Evolutionary conservation across 2,329 filamentous ascomycete species (phyloP).

Genomic region (Delphinella strobiligena): DNA sequence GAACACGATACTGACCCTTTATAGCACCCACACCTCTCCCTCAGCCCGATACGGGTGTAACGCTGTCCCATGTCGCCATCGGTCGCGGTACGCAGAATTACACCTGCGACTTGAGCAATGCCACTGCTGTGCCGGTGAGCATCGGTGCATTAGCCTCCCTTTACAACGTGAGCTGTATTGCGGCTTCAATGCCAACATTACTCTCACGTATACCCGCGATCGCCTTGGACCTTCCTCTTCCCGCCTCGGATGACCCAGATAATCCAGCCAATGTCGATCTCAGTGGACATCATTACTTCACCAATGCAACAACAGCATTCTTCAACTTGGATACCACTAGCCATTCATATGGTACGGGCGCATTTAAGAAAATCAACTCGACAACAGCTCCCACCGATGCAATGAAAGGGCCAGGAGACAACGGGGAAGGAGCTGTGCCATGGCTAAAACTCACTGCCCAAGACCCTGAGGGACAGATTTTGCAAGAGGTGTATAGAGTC

Average conservation of each 20-base stretch:
- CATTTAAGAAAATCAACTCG: conserved; percentile 50
- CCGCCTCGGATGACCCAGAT: too few relatives aligned
- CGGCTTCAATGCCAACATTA: conserved; percentile 55
- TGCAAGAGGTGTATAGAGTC: conserved; percentile 70
- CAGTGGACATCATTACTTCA: conserved; percentile 75
- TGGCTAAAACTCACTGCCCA: conserved; percentile 62
- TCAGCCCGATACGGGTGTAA: conserved; percentile 45
- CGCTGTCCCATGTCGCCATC: conserved; percentile 65
- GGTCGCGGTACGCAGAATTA: conserved; percentile 92
- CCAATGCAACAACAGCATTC: conserved; percentile 55
- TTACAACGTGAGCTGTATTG: conserved; percentile 77
- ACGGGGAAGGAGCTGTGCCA: conserved; percentile 56
- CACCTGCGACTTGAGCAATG: conserved; percentile 54
- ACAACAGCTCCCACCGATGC: conserved; percentile 52
- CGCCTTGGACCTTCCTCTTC: conserved; percentile 44
- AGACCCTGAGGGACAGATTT: conserved; percentile 41
- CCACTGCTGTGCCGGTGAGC: conserved; percentile 49
- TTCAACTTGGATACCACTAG: conserved; percentile 60
- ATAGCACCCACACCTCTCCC: conserved; percentile 41
- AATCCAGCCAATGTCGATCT: conserved; percentile 51
- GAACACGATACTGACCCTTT: neutral
- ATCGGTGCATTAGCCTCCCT: conserved; percentile 70
- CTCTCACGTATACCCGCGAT: conserved; percentile 53
- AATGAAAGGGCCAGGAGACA: conserved; percentile 41
- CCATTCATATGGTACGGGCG: conserved; percentile 45